These are phyloP conservation scores for Suillus cothurnatus DNA, from an alignment of 768 basidiomycete species.

Conservation along the genomic window DNA sequence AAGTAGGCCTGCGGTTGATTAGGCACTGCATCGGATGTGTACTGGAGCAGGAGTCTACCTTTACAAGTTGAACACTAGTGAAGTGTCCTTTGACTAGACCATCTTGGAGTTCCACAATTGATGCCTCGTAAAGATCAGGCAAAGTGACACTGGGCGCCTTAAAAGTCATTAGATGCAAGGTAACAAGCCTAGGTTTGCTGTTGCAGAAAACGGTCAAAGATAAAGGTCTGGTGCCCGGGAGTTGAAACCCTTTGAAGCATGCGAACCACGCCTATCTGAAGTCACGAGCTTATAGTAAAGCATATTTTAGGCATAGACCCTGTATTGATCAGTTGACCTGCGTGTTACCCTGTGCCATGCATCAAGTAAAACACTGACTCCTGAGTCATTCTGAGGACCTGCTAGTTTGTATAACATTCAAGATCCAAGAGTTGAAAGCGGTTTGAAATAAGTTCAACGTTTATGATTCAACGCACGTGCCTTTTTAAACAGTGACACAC, in stretches of 20 bases:
- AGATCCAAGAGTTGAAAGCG: too few species aligned
- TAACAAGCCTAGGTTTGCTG: background rate
- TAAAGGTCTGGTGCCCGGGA: background rate
- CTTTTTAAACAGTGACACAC: too few species aligned
- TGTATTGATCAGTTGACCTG: background rate
- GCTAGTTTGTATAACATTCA: too few species aligned
- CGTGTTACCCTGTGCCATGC: background rate
- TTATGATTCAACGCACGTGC: too few species aligned
- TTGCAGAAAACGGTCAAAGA: background rate
- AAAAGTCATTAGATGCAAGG: background rate
- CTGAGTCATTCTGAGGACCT: background rate
- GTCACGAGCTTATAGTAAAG: background rate
- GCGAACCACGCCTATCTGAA: background rate
- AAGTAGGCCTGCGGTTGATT: conserved; percentile 54
- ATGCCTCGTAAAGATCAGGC: background rate
- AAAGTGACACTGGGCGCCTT: background rate
- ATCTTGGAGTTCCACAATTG: background rate
- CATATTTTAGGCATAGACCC: background rate
- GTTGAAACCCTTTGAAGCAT: background rate
- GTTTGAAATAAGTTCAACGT: too few species aligned
- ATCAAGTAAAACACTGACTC: background rate
- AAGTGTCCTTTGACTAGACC: background rate
- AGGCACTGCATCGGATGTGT: background rate
- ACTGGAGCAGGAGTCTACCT: background rate
- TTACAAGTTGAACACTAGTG: background rate